Base-by-base conservation (phyloP, 768 basidiomycete species). In the Grammothele lineata region DNA sequence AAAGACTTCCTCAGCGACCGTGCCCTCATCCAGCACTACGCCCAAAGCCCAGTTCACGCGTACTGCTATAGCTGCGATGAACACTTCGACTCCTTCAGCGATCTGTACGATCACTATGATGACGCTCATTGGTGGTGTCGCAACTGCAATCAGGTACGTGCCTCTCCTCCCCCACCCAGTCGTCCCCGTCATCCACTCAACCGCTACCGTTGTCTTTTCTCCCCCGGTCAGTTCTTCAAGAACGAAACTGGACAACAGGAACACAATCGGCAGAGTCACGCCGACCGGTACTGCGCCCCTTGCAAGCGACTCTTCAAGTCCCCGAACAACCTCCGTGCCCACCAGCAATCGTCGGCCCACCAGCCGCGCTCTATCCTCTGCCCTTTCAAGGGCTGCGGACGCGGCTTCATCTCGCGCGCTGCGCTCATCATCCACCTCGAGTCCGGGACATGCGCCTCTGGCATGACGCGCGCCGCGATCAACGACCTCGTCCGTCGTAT, bases 351-450 rank as follows among this genome's bases (percentile, higher is more conserved):
- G 0, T 68, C 74, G 23, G 32, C 62, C 8, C 85, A 86, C 58
- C 61, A 62, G 6, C 63, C 70, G 1, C 69, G 63, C 47, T 60
- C 59, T 45, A 51, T 62, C 66, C 33, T 64, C 52, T 64, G 74
- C 57, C 64, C 67, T 1, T 66, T 70, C 45, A 48, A 14, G 4
- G 68, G 71, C 32, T 88, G 86, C 56, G 60, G 45, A 0, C 54
- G 53, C 18, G 53, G 46, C 3, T 87, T 86, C 62, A 59, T 80
- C 43, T 78, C 74, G 15, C 65, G 57, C 40, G 73, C 82, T 5
- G 77, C 79, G 8, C 66, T 87, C 37, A 57, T 78, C 24, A 72
- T 76, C 27, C 86, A 88, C 60, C 72, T 85, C 57, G 86, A 87
- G 57, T 66, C 70, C n/a, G 84, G 83, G 1, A 50, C 58, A 3